Evolutionary conservation across 2,329 filamentous ascomycete species (phyloP).

Genomic region (Neoscytalidium dimidiatum): DNA sequence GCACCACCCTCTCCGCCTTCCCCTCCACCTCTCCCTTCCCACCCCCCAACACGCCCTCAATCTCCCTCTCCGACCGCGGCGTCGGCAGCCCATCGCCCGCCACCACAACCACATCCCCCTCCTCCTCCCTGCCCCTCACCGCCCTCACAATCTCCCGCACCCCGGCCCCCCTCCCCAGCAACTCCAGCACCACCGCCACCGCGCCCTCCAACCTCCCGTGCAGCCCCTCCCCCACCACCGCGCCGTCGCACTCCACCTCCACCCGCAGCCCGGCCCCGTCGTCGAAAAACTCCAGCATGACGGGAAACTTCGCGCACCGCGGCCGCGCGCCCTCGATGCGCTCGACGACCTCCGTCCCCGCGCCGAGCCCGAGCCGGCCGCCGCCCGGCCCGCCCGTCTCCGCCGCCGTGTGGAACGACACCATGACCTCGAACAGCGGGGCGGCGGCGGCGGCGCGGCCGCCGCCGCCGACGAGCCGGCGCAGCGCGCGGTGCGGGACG

Average conservation of each 20-base stretch:
- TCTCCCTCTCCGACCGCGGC: not conserved
- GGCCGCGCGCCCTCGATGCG: not conserved
- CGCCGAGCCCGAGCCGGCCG: not conserved
- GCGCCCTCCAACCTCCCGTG: not conserved
- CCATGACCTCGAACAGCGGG: not conserved
- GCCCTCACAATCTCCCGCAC: not conserved
- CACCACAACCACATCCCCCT: not conserved
- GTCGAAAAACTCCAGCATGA: constrained; percentile 22
- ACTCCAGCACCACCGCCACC: not conserved
- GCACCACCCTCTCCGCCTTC: not conserved
- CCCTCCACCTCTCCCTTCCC: not conserved
- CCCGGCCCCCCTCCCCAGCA: not conserved
- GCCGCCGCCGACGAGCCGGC: not conserved
- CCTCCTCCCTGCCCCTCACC: too few species aligned
- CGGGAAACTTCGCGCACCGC: constrained; percentile 18
- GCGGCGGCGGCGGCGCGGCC: not conserved
- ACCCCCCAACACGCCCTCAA: not conserved
- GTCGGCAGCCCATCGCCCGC: not conserved
- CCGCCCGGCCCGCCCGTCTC: not conserved
- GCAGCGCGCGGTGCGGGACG: not conserved
- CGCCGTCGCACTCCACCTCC: constrained; percentile 5
- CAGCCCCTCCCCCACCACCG: not conserved
- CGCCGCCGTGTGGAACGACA: constrained; percentile 6
- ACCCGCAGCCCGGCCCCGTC: not conserved
- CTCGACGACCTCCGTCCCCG: not conserved